Base-by-base conservation (phyloP, 2,329 filamentous ascomycete species). In the Shiraia sp. region DNA sequence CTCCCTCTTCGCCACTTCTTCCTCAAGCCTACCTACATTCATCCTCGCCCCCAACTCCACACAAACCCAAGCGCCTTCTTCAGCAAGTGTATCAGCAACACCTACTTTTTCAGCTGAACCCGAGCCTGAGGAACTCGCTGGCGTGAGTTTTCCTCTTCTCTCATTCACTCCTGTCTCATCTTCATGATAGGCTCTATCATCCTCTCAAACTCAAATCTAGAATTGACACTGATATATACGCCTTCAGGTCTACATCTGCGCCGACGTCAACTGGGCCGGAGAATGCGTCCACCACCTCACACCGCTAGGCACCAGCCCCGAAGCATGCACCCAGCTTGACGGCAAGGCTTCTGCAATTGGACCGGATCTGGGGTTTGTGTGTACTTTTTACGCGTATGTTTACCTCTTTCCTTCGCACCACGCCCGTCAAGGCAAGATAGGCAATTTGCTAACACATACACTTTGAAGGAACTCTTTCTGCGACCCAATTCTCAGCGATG, bases 381-480 rank as follows among this genome's bases (percentile, higher is more conserved):
- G 64, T 34, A 44, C 44, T 1, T 65, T 66, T 27, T 68, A 53
- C 44, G 55, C 51, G 64, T 65, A 50, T 3, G 57, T 52, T 13
- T 35, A 6, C 15, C 23, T 7, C 10, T 9, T 36, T 15, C 32
- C 16, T 14, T 14, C 16, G 12, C 9, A 4, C 37, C 19, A 26
- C 40, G 14, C 25, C 16, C 26, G 32, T 34, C 10, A 1, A 10
- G 12, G 15, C 10, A 16, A 30, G 10, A 4, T 15, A n/a, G 13
- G 12, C 32, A 10, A 15, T 2, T 16, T 8, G 19, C 32, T 39
- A 34, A n/a, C 25, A 15, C 5, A 9, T 26, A 10, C 8, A 1
- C 9, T 4, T 10, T 6, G 13, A 10, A 63, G 59, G 1, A 63
- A 60, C 37, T 29, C 45, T 0, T 23, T 45, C 6, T 63, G 59